Evolutionary conservation across 2,329 filamentous ascomycete genomes (phyloP).

Genomic region (Apiospora rasikravindrae): DNA sequence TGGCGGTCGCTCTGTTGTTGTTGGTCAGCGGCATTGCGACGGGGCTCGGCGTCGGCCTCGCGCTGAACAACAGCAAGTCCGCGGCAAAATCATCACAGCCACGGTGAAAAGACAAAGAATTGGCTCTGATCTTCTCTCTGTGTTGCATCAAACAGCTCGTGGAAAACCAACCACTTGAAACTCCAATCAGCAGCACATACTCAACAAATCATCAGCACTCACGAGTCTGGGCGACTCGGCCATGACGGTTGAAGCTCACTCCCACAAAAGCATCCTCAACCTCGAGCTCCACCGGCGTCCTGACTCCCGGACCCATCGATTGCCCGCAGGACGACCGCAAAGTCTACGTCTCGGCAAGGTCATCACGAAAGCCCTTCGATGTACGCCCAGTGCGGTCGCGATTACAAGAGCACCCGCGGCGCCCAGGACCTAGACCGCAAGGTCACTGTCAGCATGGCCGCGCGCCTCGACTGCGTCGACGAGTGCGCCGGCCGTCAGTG

Average conservation of each 20-base stretch:
- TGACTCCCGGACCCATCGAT: conserved; percentile 22
- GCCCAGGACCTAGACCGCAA: conserved; percentile 27
- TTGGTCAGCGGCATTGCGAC: conserved; percentile 38
- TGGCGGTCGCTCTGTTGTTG: conserved; percentile 36
- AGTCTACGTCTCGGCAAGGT: conserved; percentile 26
- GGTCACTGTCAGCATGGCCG: conserved; percentile 25
- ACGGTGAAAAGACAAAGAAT: background rate
- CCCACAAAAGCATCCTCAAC: conserved; percentile 24
- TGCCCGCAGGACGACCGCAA: conserved; percentile 31
- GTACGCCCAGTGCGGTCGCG: conserved; percentile 31
- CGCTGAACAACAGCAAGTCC: conserved; percentile 24
- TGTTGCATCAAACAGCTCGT: background rate
- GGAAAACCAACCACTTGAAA: background rate
- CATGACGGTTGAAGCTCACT: background rate
- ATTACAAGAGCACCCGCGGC: conserved; percentile 29
- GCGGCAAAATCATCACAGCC: background rate
- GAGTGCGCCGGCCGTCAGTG: conserved; percentile 23
- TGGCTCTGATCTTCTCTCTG: background rate
- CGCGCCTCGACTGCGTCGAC: conserved; percentile 31
- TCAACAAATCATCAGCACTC: too few relatives aligned
- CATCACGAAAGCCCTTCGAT: conserved; percentile 28
- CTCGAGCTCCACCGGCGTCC: conserved; percentile 29
- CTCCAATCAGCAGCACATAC: too few relatives aligned
- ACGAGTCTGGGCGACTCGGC: too few relatives aligned
- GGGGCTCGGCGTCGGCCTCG: conserved; percentile 41